Evolutionary conservation across 441 rosid species (phyloP).

Genomic region (Adansonia gregorii): DNA sequence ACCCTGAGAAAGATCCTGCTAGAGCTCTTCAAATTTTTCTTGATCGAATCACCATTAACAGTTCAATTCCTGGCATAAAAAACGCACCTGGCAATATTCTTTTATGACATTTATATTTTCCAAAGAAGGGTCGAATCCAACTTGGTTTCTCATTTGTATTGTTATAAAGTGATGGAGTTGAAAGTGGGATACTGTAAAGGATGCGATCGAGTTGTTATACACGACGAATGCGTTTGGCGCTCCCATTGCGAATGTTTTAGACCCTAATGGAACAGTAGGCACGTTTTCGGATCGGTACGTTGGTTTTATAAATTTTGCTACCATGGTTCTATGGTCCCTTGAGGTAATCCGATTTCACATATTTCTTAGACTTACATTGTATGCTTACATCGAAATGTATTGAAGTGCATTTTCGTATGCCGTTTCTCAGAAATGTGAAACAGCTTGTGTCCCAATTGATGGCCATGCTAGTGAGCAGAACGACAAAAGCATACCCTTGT

Average conservation of each 20-base stretch:
- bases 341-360: slow-evolving; percentile 8
- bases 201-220: slow-evolving; percentile 42
- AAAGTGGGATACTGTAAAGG: slow-evolving; percentile 38
- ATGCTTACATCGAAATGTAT: neutral
- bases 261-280: slow-evolving; percentile 25
- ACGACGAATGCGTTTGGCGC: slow-evolving; percentile 37
- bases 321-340: slow-evolving; percentile 46
- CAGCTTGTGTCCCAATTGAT: slow-evolving; percentile 2
- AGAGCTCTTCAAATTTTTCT: slow-evolving; percentile 45
- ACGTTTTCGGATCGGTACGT: slow-evolving; percentile 42
- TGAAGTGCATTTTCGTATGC: neutral
- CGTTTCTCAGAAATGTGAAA: slow-evolving; percentile 37
- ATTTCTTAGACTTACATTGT: neutral
- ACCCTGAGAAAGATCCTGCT: slow-evolving; percentile 17
- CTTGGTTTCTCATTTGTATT: neutral
- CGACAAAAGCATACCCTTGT: slow-evolving; percentile 21
- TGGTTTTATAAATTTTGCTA: slow-evolving; percentile 45
- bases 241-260: slow-evolving; percentile 43
- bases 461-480: neutral
- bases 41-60: slow-evolving; percentile 43
- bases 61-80: slow-evolving; percentile 28
- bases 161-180: slow-evolving; percentile 37
- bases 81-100: slow-evolving; percentile 40
- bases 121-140: neutral
- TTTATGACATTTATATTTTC: neutral